These are phyloP conservation scores for Alternaria sp. DNA, from an alignment of 2,329 filamentous ascomycete genomes.

Conservation along the genomic window DNA sequence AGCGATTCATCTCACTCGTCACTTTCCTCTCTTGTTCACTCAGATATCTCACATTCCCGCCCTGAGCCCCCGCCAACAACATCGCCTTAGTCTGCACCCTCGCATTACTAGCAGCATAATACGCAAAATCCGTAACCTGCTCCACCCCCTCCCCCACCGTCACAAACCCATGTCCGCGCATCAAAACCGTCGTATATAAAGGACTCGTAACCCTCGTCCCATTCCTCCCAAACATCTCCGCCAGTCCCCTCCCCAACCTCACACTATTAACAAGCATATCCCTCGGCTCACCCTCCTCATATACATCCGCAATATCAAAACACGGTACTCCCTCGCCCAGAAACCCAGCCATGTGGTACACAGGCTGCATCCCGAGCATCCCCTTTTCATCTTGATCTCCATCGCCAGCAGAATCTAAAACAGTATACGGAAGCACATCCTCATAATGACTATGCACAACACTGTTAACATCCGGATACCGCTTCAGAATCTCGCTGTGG, in stretches of 20 bases:
- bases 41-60: slow-evolving; percentile 35
- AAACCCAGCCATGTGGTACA: slow-evolving; percentile 49
- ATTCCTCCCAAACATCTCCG: slow-evolving; percentile 26
- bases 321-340: slow-evolving; percentile 29
- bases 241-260: slow-evolving; percentile 28
- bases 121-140: slow-evolving; percentile 48
- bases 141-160: slow-evolving; percentile 41
- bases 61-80: slow-evolving; percentile 24
- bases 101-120: slow-evolving; percentile 45
- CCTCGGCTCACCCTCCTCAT: slow-evolving; percentile 15
- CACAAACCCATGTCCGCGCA: slow-evolving; percentile 54
- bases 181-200: slow-evolving; percentile 35
- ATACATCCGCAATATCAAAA: slow-evolving; percentile 30
- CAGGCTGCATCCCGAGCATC: too few relatives aligned
- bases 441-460: slow-evolving; percentile 54
- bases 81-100: slow-evolving; percentile 46
- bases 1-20: slow-evolving; percentile 40
- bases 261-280: slow-evolving; percentile 34
- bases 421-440: slow-evolving; percentile 50
- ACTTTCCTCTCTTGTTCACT: slow-evolving; percentile 43
- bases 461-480: slow-evolving; percentile 50
- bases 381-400: too few relatives aligned
- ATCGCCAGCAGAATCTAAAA: neutral
- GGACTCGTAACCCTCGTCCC: slow-evolving; percentile 24
- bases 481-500: slow-evolving; percentile 54